Percentiles rank a stretch among this genome's conserved stretches.
These are phyloP conservation scores for Sphaerobolus stellatus DNA, from an alignment of 1,284 basidiomycete species.

Conservation along the genomic window DNA sequence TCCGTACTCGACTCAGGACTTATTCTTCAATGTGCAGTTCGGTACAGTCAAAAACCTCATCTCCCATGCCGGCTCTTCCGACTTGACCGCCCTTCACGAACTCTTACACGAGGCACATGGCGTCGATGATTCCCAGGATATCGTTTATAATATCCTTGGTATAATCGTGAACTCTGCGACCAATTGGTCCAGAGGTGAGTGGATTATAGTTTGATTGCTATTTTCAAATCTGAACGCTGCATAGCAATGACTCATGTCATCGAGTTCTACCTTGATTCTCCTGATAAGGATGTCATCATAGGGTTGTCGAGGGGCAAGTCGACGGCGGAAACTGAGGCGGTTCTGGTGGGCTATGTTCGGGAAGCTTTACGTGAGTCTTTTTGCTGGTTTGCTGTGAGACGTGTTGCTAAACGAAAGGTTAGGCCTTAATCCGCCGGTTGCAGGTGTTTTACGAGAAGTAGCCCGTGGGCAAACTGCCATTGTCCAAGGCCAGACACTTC, in stretches of 20 bases:
- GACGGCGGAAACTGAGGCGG: constrained; percentile 28
- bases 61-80: no score
- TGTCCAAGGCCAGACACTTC: constrained; percentile 44
- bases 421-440: constrained; percentile 25
- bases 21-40: not conserved
- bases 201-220: constrained; percentile 4
- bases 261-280: constrained; percentile 26
- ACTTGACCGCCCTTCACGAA: not conserved
- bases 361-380: constrained; percentile 51
- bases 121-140: constrained; percentile 2
- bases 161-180: constrained; percentile 14
- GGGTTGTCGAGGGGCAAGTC: constrained; percentile 31
- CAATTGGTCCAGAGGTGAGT: constrained; percentile 16
- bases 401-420: constrained; percentile 9
- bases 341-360: constrained; percentile 46
- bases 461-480: constrained; percentile 42
- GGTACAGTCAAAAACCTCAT: no score
- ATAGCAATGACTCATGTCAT: constrained; percentile 50
- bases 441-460: constrained; percentile 44
- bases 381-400: not conserved
- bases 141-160: constrained; percentile 16
- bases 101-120: not conserved
- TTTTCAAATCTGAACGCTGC: constrained; percentile 9
- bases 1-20: not conserved
- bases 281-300: constrained; percentile 39